phyloP scores from a whole-genome alignment of 805 yeast species.

The Ogataea zsoltii region DNA sequence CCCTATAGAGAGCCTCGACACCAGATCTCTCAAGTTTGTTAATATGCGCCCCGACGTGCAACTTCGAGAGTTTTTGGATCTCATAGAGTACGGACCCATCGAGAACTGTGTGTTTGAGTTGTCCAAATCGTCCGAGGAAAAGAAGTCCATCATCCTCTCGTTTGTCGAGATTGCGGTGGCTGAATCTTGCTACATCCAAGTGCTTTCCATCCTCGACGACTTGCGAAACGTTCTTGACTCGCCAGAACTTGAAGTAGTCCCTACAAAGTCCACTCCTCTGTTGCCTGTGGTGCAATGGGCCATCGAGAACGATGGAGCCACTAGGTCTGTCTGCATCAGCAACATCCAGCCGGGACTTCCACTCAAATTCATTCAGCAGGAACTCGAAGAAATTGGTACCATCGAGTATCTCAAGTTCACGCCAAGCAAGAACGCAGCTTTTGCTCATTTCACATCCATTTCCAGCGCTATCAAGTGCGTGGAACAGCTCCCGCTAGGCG shows the following conservation, averaged over 20 bases:
- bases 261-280: constrained; percentile 34
- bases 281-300: constrained; percentile 28
- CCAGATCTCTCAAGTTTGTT: constrained; percentile 24
- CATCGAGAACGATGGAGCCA: constrained; percentile 33
- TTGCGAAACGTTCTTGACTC: constrained; percentile 37
- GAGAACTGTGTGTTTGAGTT: constrained; percentile 52
- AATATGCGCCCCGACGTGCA: constrained; percentile 22
- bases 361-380: constrained; percentile 26
- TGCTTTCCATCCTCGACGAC: constrained; percentile 16
- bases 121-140: constrained; percentile 15
- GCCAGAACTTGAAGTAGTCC: constrained; percentile 36
- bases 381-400: constrained; percentile 42
- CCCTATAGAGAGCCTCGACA: constrained; percentile 1
- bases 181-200: constrained; percentile 21
- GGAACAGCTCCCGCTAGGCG: constrained; percentile 36
- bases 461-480: constrained; percentile 47
- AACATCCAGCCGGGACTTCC: constrained; percentile 27
- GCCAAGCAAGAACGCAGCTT: constrained; percentile 25
- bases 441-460: constrained; percentile 45
- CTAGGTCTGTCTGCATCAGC: constrained; percentile 31
- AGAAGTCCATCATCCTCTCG: constrained; percentile 22
- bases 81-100: constrained; percentile 59
- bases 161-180: constrained; percentile 28
- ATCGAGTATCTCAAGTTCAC: constrained; percentile 38
- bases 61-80: constrained; percentile 36